Percentiles rank a stretch among this genome's conserved stretches.
phyloP scores from a whole-genome alignment of 2,329 filamentous ascomycete species.

The Aspergillus brasiliensis region DNA sequence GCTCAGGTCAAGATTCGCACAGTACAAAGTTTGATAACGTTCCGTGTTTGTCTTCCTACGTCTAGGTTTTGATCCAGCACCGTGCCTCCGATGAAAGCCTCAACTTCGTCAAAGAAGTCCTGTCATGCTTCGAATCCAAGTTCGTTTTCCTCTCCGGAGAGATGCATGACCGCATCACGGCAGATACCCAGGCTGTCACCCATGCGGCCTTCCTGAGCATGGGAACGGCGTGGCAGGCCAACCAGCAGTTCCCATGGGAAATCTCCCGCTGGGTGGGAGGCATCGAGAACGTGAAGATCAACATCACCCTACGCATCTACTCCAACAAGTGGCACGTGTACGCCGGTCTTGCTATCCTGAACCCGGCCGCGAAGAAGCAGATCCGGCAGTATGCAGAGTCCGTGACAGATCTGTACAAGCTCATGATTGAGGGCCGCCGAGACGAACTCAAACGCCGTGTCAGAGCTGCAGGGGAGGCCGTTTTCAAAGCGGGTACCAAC shows the following conservation, averaged over 20 bases:
- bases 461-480: slow-evolving; percentile 74
- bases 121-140: slow-evolving; percentile 81
- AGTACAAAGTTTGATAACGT: slow-evolving; percentile 23
- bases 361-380: slow-evolving; percentile 87
- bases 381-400: slow-evolving; percentile 92
- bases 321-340: slow-evolving; percentile 99
- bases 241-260: slow-evolving; percentile 96
- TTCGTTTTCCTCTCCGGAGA: slow-evolving; percentile 83
- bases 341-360: slow-evolving; percentile 93
- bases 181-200: slow-evolving; percentile 96
- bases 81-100: slow-evolving; percentile 78
- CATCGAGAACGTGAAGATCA: slow-evolving; percentile 99
- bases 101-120: slow-evolving; percentile 74
- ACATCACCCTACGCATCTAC: slow-evolving; percentile 95
- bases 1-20: neutral
- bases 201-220: slow-evolving; percentile 96
- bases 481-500: slow-evolving; percentile 59
- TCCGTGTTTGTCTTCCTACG: neutral
- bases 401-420: slow-evolving; percentile 91
- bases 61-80: slow-evolving; percentile 81
- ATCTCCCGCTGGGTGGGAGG: slow-evolving; percentile 92
- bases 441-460: slow-evolving; percentile 75
- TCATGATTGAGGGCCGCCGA: slow-evolving; percentile 86
- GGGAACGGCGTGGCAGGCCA: slow-evolving; percentile 96
- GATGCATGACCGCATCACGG: slow-evolving; percentile 94